Evolutionary conservation across 2,329 filamentous ascomycete genomes (phyloP).

Genomic region (Colletotrichum gloeosporioides): DNA sequence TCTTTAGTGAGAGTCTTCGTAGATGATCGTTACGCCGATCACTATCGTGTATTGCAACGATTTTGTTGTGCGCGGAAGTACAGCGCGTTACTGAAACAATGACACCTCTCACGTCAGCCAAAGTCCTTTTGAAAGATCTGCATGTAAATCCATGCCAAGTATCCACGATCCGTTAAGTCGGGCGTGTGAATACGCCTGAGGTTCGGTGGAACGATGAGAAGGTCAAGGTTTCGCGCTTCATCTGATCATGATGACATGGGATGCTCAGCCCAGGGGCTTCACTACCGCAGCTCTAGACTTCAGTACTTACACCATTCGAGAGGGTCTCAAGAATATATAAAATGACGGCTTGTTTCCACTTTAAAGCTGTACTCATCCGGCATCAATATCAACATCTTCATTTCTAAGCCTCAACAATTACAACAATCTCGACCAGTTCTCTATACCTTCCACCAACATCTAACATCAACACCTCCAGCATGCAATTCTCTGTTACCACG

Average conservation of each 20-base stretch:
- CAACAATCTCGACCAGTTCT: too few relatives aligned
- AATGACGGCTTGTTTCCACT: background rate
- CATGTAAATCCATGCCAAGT: background rate
- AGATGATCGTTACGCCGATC: too few relatives aligned
- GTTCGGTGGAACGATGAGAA: background rate
- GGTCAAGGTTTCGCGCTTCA: background rate
- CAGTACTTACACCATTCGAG: background rate
- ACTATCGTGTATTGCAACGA: too few relatives aligned
- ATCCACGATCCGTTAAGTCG: background rate
- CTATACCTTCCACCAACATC: too few relatives aligned
- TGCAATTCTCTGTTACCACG: background rate
- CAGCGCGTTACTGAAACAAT: too few relatives aligned
- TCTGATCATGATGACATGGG: background rate
- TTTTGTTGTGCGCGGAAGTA: too few relatives aligned
- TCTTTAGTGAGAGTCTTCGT: rapidly evolving
- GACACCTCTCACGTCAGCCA: background rate
- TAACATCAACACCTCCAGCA: background rate
- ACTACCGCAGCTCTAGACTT: background rate
- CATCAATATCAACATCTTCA: background rate
- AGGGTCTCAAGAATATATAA: background rate
- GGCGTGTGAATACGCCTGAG: too few relatives aligned
- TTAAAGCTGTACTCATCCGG: rapidly evolving
- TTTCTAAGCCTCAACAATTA: too few relatives aligned
- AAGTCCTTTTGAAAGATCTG: background rate
- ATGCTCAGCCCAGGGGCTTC: background rate